A percentile compares a stretch with the other conserved stretches of the same genome.
Evolutionary conservation across 805 yeast species (phyloP).

Genomic region (Candida boidinii): DNA sequence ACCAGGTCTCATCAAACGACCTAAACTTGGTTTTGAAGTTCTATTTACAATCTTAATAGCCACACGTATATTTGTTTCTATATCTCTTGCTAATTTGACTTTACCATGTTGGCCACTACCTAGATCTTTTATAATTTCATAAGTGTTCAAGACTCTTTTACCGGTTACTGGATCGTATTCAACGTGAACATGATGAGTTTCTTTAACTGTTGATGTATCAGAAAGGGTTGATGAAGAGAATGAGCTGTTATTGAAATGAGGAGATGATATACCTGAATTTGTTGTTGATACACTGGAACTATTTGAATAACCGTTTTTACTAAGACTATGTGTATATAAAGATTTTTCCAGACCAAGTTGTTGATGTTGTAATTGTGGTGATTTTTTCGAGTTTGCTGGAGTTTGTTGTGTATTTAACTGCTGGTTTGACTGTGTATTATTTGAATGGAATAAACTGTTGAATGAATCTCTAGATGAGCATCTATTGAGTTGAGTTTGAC

Average conservation of each 20-base stretch:
- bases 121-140: conserved; percentile 78
- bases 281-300: no score
- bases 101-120: conserved; percentile 99
- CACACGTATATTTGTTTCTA: conserved; percentile 55
- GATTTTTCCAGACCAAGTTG: no score
- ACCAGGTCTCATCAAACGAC: conserved; percentile 25
- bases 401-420: conserved; percentile 7
- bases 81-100: conserved; percentile 81
- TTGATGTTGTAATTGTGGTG: no score
- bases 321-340: no score
- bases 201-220: conserved; percentile 58
- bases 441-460: neutral
- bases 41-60: conserved; percentile 92
- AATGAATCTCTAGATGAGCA: conserved; percentile 11
- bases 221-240: no score
- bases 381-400: no score
- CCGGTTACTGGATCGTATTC: conserved; percentile 86
- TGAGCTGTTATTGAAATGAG: no score
- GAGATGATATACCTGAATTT: no score
- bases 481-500: conserved; percentile 7
- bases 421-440: no score
- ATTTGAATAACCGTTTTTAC: no score
- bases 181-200: conserved; percentile 68
- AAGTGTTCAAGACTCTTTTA: conserved; percentile 77
- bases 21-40: conserved; percentile 46